phyloP scores from a whole-genome alignment of 1,139 yeast genomes.

The Candida neerlandica region DNA sequence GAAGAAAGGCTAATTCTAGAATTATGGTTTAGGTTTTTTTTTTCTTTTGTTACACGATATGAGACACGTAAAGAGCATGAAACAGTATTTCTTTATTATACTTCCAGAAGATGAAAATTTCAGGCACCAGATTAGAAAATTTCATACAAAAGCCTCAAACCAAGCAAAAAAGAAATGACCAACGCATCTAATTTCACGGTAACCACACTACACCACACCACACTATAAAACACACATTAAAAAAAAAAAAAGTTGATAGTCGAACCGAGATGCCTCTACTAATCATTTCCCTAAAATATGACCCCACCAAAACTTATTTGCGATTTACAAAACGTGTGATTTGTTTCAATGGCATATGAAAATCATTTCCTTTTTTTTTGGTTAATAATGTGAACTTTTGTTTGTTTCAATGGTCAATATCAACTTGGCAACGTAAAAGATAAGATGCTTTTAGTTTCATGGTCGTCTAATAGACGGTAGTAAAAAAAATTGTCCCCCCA shows the following conservation, averaged over 20 bases:
- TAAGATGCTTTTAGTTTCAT: too few species aligned
- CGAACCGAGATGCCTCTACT: too few species aligned
- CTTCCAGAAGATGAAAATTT: conserved; percentile 1
- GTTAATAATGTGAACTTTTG: not conserved
- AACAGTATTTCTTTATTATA: not conserved
- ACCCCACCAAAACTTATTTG: too few species aligned
- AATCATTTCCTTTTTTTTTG: not conserved
- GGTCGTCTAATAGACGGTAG: too few species aligned
- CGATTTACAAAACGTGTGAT: too few species aligned
- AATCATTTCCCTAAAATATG: too few species aligned
- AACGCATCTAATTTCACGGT: not conserved
- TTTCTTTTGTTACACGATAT: not conserved
- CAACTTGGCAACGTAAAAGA: too few species aligned
- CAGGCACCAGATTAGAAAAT: conserved; percentile 1
- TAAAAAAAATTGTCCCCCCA: too few species aligned
- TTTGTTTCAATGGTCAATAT: too few species aligned
- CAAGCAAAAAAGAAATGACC: not conserved
- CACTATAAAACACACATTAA: too few species aligned
- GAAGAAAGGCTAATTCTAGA: too few species aligned
- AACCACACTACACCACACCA: not conserved
- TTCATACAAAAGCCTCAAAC: not conserved
- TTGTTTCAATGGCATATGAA: conserved; percentile 1
- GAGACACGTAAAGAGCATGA: not conserved
- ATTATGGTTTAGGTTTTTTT: not conserved
- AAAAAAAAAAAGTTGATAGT: too few species aligned